Evolutionary conservation across 495 filamentous ascomycete species (phyloP).

Genomic region (Penicillium verhagenii): DNA sequence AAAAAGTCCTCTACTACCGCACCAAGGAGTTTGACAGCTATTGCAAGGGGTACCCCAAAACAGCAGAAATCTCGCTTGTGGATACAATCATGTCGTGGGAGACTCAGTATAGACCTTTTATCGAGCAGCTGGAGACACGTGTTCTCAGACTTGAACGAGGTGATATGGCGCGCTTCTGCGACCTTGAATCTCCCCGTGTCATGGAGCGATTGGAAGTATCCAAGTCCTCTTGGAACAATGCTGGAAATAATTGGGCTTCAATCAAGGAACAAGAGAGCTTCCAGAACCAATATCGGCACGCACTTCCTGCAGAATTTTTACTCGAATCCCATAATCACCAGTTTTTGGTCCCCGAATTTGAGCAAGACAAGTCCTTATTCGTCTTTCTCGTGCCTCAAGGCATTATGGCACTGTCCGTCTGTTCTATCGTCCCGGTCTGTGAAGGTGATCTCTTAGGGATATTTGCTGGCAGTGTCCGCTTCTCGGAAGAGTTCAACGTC

Average conservation of each 20-base stretch:
- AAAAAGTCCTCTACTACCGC: slow-evolving; percentile 20
- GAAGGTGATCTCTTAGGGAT: slow-evolving; percentile 21
- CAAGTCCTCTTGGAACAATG: slow-evolving; percentile 13
- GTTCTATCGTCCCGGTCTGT: slow-evolving; percentile 10
- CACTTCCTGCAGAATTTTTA: slow-evolving; percentile 4
- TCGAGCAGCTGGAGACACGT: slow-evolving; percentile 20
- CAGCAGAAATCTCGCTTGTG: slow-evolving; percentile 12
- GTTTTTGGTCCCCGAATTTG: slow-evolving; percentile 3
- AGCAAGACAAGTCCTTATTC: slow-evolving; percentile 15
- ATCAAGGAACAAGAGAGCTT: slow-evolving; percentile 8
- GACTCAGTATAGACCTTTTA: slow-evolving; percentile 11
- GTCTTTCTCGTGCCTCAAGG: slow-evolving; percentile 13
- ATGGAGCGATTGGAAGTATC: slow-evolving; percentile 9
- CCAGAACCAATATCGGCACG: background rate
- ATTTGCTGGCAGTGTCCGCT: slow-evolving; percentile 22
- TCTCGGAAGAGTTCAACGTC: slow-evolving; percentile 11
- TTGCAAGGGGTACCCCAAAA: slow-evolving; percentile 14
- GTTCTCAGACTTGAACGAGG: slow-evolving; percentile 2
- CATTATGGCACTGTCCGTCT: slow-evolving; percentile 7
- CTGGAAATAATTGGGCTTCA: slow-evolving; percentile 9
- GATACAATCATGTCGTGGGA: slow-evolving; percentile 15
- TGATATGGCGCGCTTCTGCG: background rate
- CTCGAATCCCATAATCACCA: background rate
- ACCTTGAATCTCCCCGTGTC: slow-evolving; percentile 7
- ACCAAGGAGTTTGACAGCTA: slow-evolving; percentile 23